Conservation (phyloP, 768 basidiomycete species). For the Cantharellus cinnabarinus region DNA sequence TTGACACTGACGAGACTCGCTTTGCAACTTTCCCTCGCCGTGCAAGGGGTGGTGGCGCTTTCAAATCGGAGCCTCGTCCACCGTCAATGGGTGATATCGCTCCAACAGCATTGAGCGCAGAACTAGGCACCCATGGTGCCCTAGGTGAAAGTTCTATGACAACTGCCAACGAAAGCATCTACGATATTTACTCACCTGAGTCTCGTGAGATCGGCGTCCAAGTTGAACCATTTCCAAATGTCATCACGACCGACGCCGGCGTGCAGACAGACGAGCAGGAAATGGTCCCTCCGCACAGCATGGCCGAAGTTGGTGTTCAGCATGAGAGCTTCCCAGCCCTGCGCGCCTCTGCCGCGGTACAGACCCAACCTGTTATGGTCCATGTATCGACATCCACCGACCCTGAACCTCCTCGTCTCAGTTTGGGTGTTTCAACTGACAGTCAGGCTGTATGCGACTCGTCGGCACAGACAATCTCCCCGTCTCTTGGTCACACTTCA, state of each 20-base stretch:
- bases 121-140: slow-evolving; percentile 6
- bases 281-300: slow-evolving; percentile 13
- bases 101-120: neutral
- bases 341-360: too few relatives aligned
- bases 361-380: neutral
- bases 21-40: neutral
- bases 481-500: neutral
- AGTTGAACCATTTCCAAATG: slow-evolving; percentile 18
- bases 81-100: neutral
- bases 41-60: neutral
- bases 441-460: neutral
- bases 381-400: neutral
- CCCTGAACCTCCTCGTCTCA: neutral
- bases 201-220: slow-evolving; percentile 24
- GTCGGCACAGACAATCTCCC: neutral
- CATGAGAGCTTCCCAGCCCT: neutral
- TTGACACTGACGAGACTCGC: neutral
- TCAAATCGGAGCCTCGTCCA: neutral
- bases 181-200: slow-evolving; percentile 1
- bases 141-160: slow-evolving; percentile 14
- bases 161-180: slow-evolving; percentile 13
- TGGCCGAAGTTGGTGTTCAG: neutral
- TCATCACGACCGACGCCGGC: too few relatives aligned
- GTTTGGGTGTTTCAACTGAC: neutral
- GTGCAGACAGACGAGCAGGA: slow-evolving; percentile 15